A percentile compares a stretch with the other conserved stretches of the same genome.
phyloP scores from a whole-genome alignment of 2,329 filamentous ascomycete species.

The Fusarium domesticum region DNA sequence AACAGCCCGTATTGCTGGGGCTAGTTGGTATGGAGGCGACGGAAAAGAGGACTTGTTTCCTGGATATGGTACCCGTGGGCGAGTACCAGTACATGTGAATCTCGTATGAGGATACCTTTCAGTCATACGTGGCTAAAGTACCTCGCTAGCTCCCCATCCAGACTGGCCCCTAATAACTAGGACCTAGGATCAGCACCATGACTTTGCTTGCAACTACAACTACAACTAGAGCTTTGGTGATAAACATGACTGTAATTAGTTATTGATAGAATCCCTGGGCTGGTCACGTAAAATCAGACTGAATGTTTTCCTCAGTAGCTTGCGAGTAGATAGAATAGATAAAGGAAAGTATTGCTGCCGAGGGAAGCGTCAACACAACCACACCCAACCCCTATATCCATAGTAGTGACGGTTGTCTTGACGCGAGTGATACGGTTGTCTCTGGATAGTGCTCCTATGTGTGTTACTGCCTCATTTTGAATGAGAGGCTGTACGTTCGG shows the following conservation, averaged over 20 bases:
- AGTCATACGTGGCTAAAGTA: conserved; percentile 37
- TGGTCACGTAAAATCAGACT: no score
- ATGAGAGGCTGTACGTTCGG: neutral
- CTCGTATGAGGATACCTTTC: conserved; percentile 36
- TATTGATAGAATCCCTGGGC: no score
- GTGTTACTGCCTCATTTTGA: neutral
- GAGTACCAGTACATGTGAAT: conserved; percentile 35
- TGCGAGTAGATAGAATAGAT: no score
- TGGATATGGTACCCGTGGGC: conserved; percentile 25
- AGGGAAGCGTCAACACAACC: no score
- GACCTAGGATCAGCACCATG: no score
- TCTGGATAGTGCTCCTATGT: neutral
- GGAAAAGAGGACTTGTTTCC: conserved; percentile 8
- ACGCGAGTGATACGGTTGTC: neutral
- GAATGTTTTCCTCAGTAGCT: no score
- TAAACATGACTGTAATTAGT: no score
- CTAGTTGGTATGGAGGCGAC: conserved; percentile 4
- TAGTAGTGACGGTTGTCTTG: neutral
- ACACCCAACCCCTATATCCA: no score
- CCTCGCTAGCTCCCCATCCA: conserved; percentile 21
- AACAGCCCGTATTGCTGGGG: neutral
- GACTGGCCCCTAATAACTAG: no score
- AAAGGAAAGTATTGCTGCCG: no score
- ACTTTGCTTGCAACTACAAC: no score
- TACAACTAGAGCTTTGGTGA: no score